Evolutionary conservation across 768 basidiomycete genomes (phyloP), one percentile per base, ranked within the genome.

Genomic region (Rhodocollybia butyracea): DNA sequence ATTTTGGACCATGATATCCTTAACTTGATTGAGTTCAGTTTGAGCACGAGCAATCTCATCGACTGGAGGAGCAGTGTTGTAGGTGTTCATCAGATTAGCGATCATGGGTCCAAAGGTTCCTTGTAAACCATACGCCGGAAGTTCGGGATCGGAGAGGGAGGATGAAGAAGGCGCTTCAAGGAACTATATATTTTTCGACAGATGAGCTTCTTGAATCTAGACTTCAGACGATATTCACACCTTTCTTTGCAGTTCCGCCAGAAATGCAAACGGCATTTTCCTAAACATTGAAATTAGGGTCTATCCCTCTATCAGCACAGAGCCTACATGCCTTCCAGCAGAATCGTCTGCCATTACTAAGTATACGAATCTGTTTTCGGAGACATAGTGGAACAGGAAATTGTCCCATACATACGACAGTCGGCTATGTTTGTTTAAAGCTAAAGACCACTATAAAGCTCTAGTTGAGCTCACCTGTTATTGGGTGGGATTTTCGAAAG

Each of bases 1-100:
- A 68, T 98, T 98, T 71, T 98, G 91, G 48, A 98, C 95, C 94
- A 97, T 96, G 71, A 97, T 92, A 64, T 94, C 88, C 69, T 97
- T 98, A 45, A 97, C 91, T 61, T 92, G 90, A 57, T 85, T 84
- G 39, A 94, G 78, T 69, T 98, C 94, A 4, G 82, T 81, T 66
- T 94, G 94, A 5, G 96, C 96, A 59, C 92, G 89, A 19, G 87
- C 76, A 55, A 98, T 83, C 59, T 95, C 93, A 68, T 99, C 97
- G 7, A 78, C 70, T 34, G 92, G 94, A 15, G 95, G 94, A 8
- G 84, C 73, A 29, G 92, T 94, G 65, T 93, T 94, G 76, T 91
- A 99, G 46, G 86, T 84, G 64, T 91, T 80, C 86, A 96, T 83
- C 54, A 96, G 77, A 58, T 83, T 73, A 12, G 86, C 80, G 56